These are phyloP conservation scores for Gentiana macrophylla DNA, from an alignment of 257 asterid species.

Conservation along the genomic window DNA sequence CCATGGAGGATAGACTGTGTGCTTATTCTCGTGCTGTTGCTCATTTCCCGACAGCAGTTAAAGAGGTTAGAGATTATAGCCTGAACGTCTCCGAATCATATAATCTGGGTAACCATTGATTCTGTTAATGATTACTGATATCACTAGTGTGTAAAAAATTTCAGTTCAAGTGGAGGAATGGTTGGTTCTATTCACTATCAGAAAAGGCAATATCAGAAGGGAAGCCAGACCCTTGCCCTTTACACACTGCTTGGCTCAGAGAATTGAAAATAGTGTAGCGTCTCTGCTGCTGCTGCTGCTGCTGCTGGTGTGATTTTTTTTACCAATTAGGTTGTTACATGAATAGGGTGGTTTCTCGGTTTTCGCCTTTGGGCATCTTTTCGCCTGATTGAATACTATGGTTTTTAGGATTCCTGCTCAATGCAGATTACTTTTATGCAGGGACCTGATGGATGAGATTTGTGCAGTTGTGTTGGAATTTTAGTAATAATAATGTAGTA, in stretches of 20 bases:
- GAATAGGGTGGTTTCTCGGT: too few relatives aligned
- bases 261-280: constrained; percentile 60
- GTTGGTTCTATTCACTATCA: constrained; percentile 86
- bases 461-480: too few relatives aligned
- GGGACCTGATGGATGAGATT: too few relatives aligned
- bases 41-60: constrained; percentile 94
- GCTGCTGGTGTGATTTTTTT: too few relatives aligned
- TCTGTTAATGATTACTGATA: too few relatives aligned
- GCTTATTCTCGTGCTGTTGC: constrained; percentile 94
- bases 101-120: background rate
- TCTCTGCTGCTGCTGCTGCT: too few relatives aligned
- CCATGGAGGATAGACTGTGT: constrained; percentile 74
- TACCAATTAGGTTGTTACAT: too few relatives aligned
- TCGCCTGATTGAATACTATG: too few relatives aligned
- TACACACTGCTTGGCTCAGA: constrained; percentile 93
- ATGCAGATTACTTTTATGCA: too few relatives aligned
- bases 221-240: constrained; percentile 81
- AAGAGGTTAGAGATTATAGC: constrained; percentile 50
- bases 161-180: constrained; percentile 96
- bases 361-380: too few relatives aligned
- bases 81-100: background rate
- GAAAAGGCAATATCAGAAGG: constrained; percentile 77
- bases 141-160: background rate
- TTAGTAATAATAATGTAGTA: too few relatives aligned
- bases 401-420: too few relatives aligned